These are phyloP conservation scores for Borealophlyctis nickersoniae DNA, from an alignment of 192 early-diverging fungal genomes.

Conservation along the genomic window DNA sequence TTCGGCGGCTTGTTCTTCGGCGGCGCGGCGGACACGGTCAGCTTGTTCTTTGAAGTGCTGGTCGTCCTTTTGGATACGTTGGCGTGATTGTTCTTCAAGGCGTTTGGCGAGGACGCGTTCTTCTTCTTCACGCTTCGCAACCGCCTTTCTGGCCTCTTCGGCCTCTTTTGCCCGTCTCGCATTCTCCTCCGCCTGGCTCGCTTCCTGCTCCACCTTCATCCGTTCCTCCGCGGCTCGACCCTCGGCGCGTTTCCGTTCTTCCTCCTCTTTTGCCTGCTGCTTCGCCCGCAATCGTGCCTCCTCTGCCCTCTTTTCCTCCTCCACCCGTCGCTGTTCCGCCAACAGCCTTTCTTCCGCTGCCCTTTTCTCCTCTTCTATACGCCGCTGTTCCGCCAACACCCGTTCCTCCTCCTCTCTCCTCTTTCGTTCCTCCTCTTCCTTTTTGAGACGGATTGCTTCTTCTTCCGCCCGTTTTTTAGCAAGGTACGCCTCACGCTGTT, in stretches of 20 bases:
- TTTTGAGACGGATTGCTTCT: constrained; percentile 9
- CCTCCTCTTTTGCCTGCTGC: constrained; percentile 2
- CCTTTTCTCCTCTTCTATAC: neutral
- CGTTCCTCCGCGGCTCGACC: neutral
- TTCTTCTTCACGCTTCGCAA: constrained; percentile 9
- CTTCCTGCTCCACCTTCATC: neutral
- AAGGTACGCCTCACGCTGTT: constrained; percentile 22
- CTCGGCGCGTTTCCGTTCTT: neutral
- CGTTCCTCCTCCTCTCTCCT: neutral
- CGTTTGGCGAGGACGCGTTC: neutral
- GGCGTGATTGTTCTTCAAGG: neutral
- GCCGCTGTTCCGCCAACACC: neutral
- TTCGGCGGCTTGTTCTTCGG: constrained; percentile 11
- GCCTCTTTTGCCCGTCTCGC: neutral
- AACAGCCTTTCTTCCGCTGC: neutral
- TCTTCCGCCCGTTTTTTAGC: constrained; percentile 1
- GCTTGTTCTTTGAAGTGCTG: neutral
- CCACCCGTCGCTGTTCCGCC: neutral
- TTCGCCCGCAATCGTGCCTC: neutral
- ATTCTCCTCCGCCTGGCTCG: neutral
- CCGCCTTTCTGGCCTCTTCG: neutral
- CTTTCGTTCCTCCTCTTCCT: constrained; percentile 16
- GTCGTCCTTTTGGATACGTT: neutral
- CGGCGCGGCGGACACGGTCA: neutral
- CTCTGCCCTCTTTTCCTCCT: neutral